A percentile compares a stretch with the other conserved stretches of the same genome.
These are phyloP conservation scores for Volvox reticuliferus DNA, from an alignment of 139 green algal species.

Conservation along the genomic window DNA sequence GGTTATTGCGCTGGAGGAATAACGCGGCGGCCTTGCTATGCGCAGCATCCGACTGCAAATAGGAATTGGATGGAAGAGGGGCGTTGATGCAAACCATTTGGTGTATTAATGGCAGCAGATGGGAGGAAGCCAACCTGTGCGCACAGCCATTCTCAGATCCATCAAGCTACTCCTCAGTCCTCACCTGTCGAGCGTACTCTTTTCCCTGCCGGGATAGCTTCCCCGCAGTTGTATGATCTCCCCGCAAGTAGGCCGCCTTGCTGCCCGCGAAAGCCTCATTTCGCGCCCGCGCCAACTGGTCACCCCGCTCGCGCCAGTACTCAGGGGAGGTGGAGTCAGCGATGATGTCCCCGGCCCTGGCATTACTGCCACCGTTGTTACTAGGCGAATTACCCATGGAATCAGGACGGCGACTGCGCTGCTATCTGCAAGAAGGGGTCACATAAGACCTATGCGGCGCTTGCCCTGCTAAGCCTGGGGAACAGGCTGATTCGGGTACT, in stretches of 20 bases:
- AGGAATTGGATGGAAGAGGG: no score
- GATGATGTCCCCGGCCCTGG: neutral
- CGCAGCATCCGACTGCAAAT: neutral
- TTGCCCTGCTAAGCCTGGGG: neutral
- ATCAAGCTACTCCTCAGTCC: neutral
- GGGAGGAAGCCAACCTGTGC: neutral
- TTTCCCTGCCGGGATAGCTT: conserved; percentile 6
- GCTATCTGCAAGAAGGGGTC: neutral
- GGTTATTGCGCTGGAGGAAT: conserved; percentile 11
- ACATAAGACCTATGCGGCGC: neutral
- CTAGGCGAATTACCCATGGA: neutral
- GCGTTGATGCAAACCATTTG: neutral
- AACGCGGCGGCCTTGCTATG: neutral
- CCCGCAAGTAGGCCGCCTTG: neutral
- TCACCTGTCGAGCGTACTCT: neutral
- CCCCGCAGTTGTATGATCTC: neutral
- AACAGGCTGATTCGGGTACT: neutral
- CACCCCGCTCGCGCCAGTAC: neutral
- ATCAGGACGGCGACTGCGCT: neutral
- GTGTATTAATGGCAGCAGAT: neutral
- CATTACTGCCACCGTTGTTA: neutral
- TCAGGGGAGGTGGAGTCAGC: neutral
- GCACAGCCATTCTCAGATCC: neutral
- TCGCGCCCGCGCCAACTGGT: neutral
- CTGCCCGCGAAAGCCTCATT: conserved; percentile 2